Evolutionary conservation across 2,329 filamentous ascomycete species (phyloP).

Genomic region (Diplodia intermedia): DNA sequence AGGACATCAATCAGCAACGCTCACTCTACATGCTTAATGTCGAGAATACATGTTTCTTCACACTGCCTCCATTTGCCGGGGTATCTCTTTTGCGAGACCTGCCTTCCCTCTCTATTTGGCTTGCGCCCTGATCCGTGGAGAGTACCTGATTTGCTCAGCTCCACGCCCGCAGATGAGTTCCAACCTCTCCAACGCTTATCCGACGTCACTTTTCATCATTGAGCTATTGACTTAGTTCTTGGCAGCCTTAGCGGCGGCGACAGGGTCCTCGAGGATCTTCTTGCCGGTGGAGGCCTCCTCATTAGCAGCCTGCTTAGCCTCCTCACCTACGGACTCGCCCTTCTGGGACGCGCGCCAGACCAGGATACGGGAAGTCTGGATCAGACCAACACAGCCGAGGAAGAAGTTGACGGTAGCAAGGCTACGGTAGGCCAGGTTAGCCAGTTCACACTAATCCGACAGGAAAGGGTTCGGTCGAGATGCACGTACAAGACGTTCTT

Average conservation of each 20-base stretch:
- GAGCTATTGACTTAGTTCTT: conserved; percentile 19
- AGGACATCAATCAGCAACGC: background rate
- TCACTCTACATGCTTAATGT: background rate
- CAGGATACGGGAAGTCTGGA: conserved; percentile 81
- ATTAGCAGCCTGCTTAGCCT: conserved; percentile 51
- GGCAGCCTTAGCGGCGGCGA: conserved; percentile 40
- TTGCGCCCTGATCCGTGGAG: conserved; percentile 5
- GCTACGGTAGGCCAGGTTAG: conserved; percentile 52
- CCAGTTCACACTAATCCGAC: background rate
- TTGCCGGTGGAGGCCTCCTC: conserved; percentile 49
- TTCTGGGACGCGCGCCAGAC: conserved; percentile 69
- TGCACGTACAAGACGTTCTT: conserved; percentile 80
- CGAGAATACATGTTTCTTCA: conserved; percentile 10
- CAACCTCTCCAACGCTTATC: background rate
- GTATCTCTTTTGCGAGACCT: conserved; percentile 14
- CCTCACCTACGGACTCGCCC: conserved; percentile 50
- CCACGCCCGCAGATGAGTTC: background rate
- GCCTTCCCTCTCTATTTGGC: conserved; percentile 11
- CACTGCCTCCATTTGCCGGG: background rate
- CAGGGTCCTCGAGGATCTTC: conserved; percentile 43
- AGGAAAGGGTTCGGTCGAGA: background rate
- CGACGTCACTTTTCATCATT: background rate
- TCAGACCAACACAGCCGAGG: conserved; percentile 83
- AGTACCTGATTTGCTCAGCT: conserved; percentile 5
- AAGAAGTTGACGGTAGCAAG: conserved; percentile 98